Base-by-base conservation (phyloP, 257 asterid genomes). In the Plantago ovata region DNA sequence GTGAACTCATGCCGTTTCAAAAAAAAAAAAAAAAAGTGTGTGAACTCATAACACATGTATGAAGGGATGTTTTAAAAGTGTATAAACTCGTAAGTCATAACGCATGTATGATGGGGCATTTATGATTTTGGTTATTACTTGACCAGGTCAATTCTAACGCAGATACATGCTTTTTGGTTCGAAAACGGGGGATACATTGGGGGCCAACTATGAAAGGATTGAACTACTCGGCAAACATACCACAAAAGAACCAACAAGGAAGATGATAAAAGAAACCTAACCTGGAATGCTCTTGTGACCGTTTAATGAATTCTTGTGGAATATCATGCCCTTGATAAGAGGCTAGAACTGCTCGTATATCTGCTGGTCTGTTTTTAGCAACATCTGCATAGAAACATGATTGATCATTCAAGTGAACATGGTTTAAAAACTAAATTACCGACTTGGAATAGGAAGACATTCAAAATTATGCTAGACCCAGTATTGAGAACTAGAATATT, bases 241-340 rank as follows among this genome's bases (percentile, higher is more conserved):
- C 0, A n/a, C 22, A 62, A 21, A 64, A 50, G 51, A 22, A 20
- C 38, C 41, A 10, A 54, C 20, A 2, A 24, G 32, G 32, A 24
- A 48, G 4, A 33, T 33, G 47, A 47, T 43, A 56, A 53, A 63
- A 38, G 50, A 38, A 74, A 53, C 14, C 60, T 59, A 21, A 91
- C 98, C 93, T 82, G 62, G 75, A 83, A 69, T 81, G 80, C 61
- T 81, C 87, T 70, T 87, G 84, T 14, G 96, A 81, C 56, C 98
- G 84, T 64, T 85, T 82, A 60, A 81, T 78, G 77, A 91, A 87
- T 84, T 91, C 98, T 65, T 87, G 80, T 6, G 94, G 61, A 62
- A 91, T 79, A 75, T 91, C 96, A 61, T 66, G 84, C 13, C 94
- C 98, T 72, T 85, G 76, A 67, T 87, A 91, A 38, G 95, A 91